Evolutionary conservation across 306 rosid genomes (phyloP), one percentile per base, ranked within the genome.

Genomic region (Gleditsia sinensis): DNA sequence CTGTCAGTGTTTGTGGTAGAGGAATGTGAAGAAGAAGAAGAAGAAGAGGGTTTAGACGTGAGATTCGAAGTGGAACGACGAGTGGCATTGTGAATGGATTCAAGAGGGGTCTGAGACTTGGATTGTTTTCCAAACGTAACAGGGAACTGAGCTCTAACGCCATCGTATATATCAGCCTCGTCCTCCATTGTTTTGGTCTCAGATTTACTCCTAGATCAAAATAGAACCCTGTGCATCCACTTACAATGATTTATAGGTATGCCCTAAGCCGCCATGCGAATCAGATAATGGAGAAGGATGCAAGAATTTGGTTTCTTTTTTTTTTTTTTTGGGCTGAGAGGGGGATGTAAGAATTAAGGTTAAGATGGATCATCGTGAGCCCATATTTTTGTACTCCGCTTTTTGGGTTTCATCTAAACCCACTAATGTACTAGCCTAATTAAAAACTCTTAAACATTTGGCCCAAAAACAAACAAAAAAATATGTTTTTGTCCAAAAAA

Each of bases 121-220:
- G 97, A 81, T 84, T 94, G 96, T 81, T 94, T 94, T 7, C 98
- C 98, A 71, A 91, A 94, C 0, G 89, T 39, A 3, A 91, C 59
- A 81, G 98, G 98, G 70, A 94, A 94, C 43, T 87, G 89, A 58
- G 97, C 90, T 76, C 97, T 69, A 11, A 33, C 61, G 3, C 96
- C 98, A 42, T 91, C 90, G 83, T 81, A 90, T 17, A 91, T 87
- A 49, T 94, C 97, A 17, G 83, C 96, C 0, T 86, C 90, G 42
- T 91, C 97, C 70, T 86, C 98, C 79, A 83, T 82, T 23, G 55
- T 58, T 33, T 28, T 21, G 4, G 4, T 16, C 0, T 3, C 3
- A 57, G 21, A 56, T 19, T 39, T 16, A 9, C 48, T 61, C 20
- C 67, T 0, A 61, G 7, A 19, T 33, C 27, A 32, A 17, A 9